These are phyloP conservation scores for Platanus orientalis DNA, from an alignment of 164 flowering plant genomes.

Conservation along the genomic window DNA sequence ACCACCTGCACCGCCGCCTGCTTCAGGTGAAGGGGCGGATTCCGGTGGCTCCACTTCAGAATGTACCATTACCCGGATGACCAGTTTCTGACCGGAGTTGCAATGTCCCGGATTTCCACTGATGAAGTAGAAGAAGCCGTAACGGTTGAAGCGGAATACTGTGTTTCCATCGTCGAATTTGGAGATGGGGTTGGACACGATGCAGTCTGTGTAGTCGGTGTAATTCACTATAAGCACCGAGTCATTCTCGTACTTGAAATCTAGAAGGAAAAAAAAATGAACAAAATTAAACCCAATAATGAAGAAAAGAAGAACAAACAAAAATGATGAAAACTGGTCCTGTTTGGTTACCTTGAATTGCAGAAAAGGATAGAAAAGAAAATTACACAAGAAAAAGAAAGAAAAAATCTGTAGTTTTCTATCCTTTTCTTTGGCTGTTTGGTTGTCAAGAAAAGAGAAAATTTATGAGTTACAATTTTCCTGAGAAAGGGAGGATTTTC, in stretches of 20 bases:
- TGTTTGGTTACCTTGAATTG: no score
- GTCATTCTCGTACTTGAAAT: constrained; percentile 53
- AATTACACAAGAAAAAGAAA: no score
- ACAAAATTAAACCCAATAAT: background rate
- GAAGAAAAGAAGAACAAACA: no score
- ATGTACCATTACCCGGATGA: constrained; percentile 46
- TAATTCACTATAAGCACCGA: constrained; percentile 51
- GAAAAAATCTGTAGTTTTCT: no score
- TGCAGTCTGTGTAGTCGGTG: constrained; percentile 37
- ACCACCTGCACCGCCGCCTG: constrained; percentile 5
- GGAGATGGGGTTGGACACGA: constrained; percentile 23
- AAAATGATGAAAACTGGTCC: no score
- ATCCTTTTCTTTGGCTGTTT: no score
- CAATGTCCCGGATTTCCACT: constrained; percentile 46
- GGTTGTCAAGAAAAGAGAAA: no score
- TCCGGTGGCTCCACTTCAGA: constrained; percentile 10
- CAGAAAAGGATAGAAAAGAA: no score
- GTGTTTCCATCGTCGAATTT: constrained; percentile 41
- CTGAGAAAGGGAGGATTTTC: no score
- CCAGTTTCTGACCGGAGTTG: constrained; percentile 38
- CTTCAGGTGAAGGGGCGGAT: constrained; percentile 24
- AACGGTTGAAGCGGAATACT: constrained; percentile 31
- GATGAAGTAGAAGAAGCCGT: constrained; percentile 56
- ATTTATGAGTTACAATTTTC: no score
- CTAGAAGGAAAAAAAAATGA: constrained; percentile 17